These are phyloP conservation scores for Coemansia sp. DNA, from an alignment of 371 early-diverging fungal genomes.

Conservation along the genomic window DNA sequence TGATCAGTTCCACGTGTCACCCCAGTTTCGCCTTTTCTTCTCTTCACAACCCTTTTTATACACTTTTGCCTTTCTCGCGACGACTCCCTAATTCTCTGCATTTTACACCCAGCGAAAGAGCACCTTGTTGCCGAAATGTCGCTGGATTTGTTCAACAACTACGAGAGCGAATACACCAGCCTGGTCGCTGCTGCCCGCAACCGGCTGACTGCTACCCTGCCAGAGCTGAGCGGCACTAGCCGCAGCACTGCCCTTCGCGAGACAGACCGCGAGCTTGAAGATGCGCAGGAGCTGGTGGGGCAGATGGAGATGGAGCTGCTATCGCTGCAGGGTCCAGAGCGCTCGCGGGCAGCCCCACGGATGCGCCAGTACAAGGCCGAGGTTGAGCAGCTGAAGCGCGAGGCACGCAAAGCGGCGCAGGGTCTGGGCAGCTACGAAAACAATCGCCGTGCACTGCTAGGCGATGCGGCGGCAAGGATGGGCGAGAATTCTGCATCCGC, in stretches of 20 bases:
- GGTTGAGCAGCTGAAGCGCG: constrained; percentile 70
- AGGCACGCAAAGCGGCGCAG: constrained; percentile 54
- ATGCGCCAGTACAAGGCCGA: constrained; percentile 76
- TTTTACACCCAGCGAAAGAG: too few species aligned
- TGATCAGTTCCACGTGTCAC: too few species aligned
- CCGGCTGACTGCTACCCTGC: constrained; percentile 64
- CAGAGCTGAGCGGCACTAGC: constrained; percentile 62
- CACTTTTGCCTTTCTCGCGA: too few species aligned
- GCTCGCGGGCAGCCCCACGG: constrained; percentile 69
- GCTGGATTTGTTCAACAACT: constrained; percentile 79
- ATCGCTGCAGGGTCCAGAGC: constrained; percentile 67
- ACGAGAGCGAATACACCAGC: constrained; percentile 80
- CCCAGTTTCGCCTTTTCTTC: background rate
- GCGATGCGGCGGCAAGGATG: constrained; percentile 48
- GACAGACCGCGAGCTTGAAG: constrained; percentile 83
- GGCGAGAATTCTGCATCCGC: background rate
- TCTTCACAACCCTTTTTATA: background rate
- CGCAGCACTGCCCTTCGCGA: constrained; percentile 32
- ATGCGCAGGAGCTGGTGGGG: constrained; percentile 86
- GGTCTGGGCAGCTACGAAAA: constrained; percentile 31
- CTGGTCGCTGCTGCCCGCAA: constrained; percentile 61
- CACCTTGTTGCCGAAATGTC: constrained; percentile 17
- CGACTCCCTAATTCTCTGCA: too few species aligned
- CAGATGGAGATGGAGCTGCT: constrained; percentile 92
- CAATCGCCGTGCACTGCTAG: constrained; percentile 66